Conservation (phyloP, 1,139 yeast genomes). For the Blastobotrys aristatus region DNA sequence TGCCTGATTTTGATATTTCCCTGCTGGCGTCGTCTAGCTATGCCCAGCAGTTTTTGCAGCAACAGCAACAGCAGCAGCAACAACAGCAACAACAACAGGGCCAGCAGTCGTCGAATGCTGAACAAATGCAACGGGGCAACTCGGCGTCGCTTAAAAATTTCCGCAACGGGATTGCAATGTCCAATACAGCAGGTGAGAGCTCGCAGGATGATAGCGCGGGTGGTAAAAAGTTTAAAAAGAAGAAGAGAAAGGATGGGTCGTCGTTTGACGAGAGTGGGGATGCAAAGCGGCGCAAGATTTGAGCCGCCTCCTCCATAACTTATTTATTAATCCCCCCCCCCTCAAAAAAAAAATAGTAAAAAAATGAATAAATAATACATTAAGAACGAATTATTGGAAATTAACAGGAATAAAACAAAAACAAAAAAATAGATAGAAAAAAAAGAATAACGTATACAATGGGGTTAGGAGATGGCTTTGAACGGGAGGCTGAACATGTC, state of each 20-base stretch:
- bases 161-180: slow-evolving; percentile 4
- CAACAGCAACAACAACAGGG: slow-evolving; percentile 1
- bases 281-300: slow-evolving; percentile 8
- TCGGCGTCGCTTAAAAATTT: slow-evolving; percentile 5
- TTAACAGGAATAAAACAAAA: too few relatives aligned
- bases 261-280: slow-evolving; percentile 1
- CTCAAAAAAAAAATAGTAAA: too few relatives aligned
- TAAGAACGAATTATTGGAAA: too few relatives aligned
- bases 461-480: slow-evolving; percentile 1
- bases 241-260: slow-evolving; percentile 8
- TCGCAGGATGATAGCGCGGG: slow-evolving; percentile 10
- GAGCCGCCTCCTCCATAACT: too few relatives aligned
- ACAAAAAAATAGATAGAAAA: too few relatives aligned
- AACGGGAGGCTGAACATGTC: slow-evolving; percentile 10
- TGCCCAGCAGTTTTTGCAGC: background rate
- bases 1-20: slow-evolving; percentile 72
- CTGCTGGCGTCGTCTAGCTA: slow-evolving; percentile 11
- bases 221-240: background rate
- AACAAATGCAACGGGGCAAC: background rate
- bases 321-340: too few relatives aligned
- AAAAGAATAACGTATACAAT: too few relatives aligned
- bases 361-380: too few relatives aligned
- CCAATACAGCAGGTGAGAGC: slow-evolving; percentile 5
- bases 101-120: background rate
- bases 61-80: slow-evolving; percentile 6